Base-by-base conservation (phyloP, 768 basidiomycete species). In the Rhodotorula paludigena region DNA sequence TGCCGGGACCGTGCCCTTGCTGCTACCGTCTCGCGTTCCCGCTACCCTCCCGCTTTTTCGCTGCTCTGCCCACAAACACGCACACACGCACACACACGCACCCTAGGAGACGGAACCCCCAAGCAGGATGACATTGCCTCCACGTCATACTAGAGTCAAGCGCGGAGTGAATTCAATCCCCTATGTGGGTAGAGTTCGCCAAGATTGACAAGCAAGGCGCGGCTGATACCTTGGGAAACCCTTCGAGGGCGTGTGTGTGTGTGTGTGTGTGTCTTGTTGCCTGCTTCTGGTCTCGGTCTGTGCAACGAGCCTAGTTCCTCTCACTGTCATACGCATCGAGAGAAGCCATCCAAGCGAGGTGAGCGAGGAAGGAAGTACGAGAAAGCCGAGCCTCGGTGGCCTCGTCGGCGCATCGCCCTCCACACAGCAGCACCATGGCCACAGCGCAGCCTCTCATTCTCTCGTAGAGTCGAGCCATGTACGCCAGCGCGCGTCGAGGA, bases 101-200 rank as follows among this genome's bases (percentile, higher is more conserved):
- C 44, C 9, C 41, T 51, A 8, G 35, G 32, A 14, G 12, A 11
- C 21, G 8, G 23, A 8, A 20, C 8, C 14, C 10, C 16, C 42
- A 42, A 47, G n/a, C n/a, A 61, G 39, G 66, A 68, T 68, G 66
- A 68, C 38, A 68, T 62, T 47, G 53, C 48, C 55, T 60, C 56
- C 25, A 58, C 52, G 39, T 63, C 59, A 54, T n/a, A 68, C 66
- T 68, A 68, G 66, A 68, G 66, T 68, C 66, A 68, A 68, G 66
- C 66, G 42, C 66, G 39, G 52, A 68, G 66, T 35, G 52, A 35
- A 23, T 32, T 57, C 57, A 61, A 68, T 68, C 61, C 66, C 45
- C 66, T 63, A 48, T 15, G 66, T 63, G 45, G 66, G 61, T 68
- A 68, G 66, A 57, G 52, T 42, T 44, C 25, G 60, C 60, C 20